phyloP scores from a whole-genome alignment of 2,329 filamentous ascomycete species.

The Apiospora kogelbergensis region DNA sequence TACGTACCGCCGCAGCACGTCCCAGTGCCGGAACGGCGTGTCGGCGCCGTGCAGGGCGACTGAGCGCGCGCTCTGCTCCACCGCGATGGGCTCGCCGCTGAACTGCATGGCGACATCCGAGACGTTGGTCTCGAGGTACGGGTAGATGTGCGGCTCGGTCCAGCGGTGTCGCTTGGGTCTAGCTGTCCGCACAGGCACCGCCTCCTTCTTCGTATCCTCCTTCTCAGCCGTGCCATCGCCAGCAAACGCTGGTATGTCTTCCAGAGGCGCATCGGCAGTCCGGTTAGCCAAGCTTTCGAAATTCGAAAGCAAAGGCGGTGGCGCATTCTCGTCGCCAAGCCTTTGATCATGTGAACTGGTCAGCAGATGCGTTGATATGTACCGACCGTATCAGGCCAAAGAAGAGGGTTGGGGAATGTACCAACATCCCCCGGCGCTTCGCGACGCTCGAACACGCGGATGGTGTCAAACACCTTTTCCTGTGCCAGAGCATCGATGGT shows the following conservation, averaged over 20 bases:
- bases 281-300: constrained; percentile 47
- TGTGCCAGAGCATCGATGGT: constrained; percentile 58
- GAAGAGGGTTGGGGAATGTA: constrained; percentile 30
- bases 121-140: constrained; percentile 66
- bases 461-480: constrained; percentile 57
- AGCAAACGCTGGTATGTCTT: constrained; percentile 20
- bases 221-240: constrained; percentile 41
- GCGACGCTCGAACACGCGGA: constrained; percentile 62
- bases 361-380: constrained; percentile 4
- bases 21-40: constrained; percentile 63
- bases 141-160: constrained; percentile 60
- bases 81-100: constrained; percentile 54
- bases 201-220: neutral
- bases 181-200: constrained; percentile 39
- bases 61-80: constrained; percentile 38
- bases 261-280: constrained; percentile 45
- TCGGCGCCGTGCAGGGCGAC: constrained; percentile 51
- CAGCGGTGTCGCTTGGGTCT: constrained; percentile 47
- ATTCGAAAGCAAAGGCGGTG: constrained; percentile 41
- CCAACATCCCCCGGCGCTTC: constrained; percentile 63
- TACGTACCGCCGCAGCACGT: constrained; percentile 55
- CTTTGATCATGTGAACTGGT: constrained; percentile 38
- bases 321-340: constrained; percentile 30
- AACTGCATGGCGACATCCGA: constrained; percentile 60
- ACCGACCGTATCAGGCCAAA: neutral